Base-by-base conservation (phyloP, 2,329 filamentous ascomycete genomes). In the Colletotrichum spaethianum region DNA sequence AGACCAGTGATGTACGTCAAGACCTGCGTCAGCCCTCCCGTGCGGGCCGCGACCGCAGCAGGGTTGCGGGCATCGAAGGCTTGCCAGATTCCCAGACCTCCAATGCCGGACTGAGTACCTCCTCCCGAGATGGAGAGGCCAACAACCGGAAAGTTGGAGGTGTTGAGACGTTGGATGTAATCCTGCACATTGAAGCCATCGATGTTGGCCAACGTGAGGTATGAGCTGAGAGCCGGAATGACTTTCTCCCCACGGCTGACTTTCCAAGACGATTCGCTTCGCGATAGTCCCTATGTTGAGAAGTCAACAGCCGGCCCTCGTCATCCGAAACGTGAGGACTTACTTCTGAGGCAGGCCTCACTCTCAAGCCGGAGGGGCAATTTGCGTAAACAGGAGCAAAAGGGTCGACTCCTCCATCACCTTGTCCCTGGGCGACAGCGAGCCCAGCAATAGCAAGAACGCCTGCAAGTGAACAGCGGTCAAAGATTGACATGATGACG, bases 41-140 rank as follows among this genome's bases (percentile, higher is more conserved):
- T 79, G 0, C 75, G 71, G 2, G 76, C 75, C 3, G 73, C 48
- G 0, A 69, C 61, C 0, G 77, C 77, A 0, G 53, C 38, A 0
- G 70, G 63, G 14, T 79, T 77, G 5, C 78, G 75, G 9, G 73
- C 73, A 63, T 79, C 78, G 12, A 74, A 79, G 0, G 78, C 78
- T 12, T 78, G 76, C 75, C 76, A 79, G 33, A 80, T 59, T 0
- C 78, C 78, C 0, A 79, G 36, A 0, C 78, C 78, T 3, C 78
- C 78, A 11, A 79, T 52, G 2, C 78, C 78, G 20, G 78, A 78
- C 52, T 79, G 78, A 0, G 78, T 78, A 0, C 77, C 78, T 38
- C 77, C 78, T 0, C 78, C 78, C 0, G 78, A 79, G 12, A 79
- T 63, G 1, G 78, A 74, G 8, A 79, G 67, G 0, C 77, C 78